Conservation (phyloP, 306 rosid species). For the Prunus fruticosa region DNA sequence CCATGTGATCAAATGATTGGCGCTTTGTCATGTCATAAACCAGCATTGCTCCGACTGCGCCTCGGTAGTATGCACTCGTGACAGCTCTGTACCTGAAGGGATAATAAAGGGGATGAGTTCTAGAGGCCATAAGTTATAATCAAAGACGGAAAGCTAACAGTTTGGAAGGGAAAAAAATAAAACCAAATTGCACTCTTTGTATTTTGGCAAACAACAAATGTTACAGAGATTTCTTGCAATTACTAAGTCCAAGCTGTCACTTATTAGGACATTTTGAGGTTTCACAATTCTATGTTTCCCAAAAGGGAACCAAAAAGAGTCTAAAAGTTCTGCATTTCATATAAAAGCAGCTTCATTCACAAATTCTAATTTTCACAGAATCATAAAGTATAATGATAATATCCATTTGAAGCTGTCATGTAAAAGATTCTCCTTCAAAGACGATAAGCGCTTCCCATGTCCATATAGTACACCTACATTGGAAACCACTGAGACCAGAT, state of each 20-base stretch:
- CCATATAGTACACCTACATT: background rate
- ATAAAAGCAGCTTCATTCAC: background rate
- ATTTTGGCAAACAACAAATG: background rate
- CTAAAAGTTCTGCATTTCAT: background rate
- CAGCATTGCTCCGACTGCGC: conserved; percentile 93
- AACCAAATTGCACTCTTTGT: background rate
- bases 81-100: conserved; percentile 78
- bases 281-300: background rate
- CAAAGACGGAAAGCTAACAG: background rate
- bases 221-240: background rate
- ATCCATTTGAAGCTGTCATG: background rate
- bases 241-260: background rate
- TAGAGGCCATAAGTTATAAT: background rate
- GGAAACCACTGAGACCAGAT: background rate
- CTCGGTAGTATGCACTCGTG: conserved; percentile 89
- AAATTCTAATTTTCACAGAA: background rate
- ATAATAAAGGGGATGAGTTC: background rate
- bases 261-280: background rate
- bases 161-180: too few species aligned
- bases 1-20: conserved; percentile 91
- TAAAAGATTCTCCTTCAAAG: background rate
- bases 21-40: conserved; percentile 87
- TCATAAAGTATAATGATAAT: background rate
- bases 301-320: background rate
- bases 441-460: background rate